Evolutionary conservation across 1,139 yeast genomes (phyloP).

Genomic region (Lodderomyces parapsilosis): DNA sequence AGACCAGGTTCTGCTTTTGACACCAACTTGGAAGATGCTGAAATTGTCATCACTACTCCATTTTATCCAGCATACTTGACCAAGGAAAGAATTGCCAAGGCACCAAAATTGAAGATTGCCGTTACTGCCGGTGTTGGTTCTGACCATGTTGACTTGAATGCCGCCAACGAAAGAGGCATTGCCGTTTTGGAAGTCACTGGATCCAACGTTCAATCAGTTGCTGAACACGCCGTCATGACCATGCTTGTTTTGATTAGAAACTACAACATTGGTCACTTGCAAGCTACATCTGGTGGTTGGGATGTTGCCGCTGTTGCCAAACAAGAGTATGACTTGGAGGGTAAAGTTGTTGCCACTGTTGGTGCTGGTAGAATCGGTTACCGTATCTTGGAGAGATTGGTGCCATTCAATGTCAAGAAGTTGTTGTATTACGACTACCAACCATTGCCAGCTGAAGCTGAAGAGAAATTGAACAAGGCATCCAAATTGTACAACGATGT

Average conservation of each 20-base stretch:
- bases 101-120: slow-evolving; percentile 70
- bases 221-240: slow-evolving; percentile 79
- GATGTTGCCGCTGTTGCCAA: slow-evolving; percentile 84
- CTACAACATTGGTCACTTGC: slow-evolving; percentile 77
- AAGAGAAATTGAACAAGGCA: no score
- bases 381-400: no score
- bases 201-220: slow-evolving; percentile 76
- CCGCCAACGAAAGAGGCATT: slow-evolving; percentile 63
- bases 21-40: slow-evolving; percentile 37
- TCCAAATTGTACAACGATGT: no score
- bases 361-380: no score
- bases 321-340: no score
- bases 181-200: slow-evolving; percentile 82
- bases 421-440: no score
- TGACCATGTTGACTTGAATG: slow-evolving; percentile 74
- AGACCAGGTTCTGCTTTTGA: slow-evolving; percentile 10
- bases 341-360: no score
- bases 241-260: slow-evolving; percentile 71
- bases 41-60: slow-evolving; percentile 77
- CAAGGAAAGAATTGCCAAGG: slow-evolving; percentile 62
- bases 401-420: no score
- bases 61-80: slow-evolving; percentile 81
- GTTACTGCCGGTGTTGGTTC: slow-evolving; percentile 87
- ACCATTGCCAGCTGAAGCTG: no score
- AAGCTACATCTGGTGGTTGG: slow-evolving; percentile 62